Percentiles rank a stretch among this genome's conserved stretches.
Evolutionary conservation across 352 stramenopile species (phyloP).

Genomic region (Phytophthora idaei): DNA sequence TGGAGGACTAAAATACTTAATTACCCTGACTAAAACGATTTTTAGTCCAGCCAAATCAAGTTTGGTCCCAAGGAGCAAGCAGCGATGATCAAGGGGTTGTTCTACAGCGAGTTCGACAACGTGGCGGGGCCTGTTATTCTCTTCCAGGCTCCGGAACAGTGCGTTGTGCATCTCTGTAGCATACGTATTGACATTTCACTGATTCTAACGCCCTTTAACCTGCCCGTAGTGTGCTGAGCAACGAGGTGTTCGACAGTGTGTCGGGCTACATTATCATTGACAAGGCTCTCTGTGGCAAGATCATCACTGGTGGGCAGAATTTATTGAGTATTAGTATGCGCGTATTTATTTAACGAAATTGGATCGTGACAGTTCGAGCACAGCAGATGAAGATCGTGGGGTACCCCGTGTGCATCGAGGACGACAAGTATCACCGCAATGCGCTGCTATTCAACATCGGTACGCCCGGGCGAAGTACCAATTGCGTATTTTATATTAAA

Average conservation of each 20-base stretch:
- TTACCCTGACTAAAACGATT: not conserved
- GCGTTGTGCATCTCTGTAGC: conserved; percentile 12
- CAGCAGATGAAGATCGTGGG: conserved; percentile 87
- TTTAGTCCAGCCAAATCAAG: not conserved
- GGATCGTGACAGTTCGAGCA: conserved; percentile 50
- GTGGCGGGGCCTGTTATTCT: conserved; percentile 89
- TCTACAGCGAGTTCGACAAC: conserved; percentile 95
- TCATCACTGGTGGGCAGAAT: conserved; percentile 63
- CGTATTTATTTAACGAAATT: conserved; percentile 2
- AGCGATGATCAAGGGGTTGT: conserved; percentile 83
- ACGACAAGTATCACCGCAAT: conserved; percentile 91
- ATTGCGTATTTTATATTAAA: not conserved
- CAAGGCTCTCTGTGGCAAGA: conserved; percentile 87
- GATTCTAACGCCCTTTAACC: not conserved
- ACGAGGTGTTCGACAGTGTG: conserved; percentile 85
- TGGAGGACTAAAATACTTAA: too few species aligned
- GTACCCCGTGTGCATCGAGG: conserved; percentile 88
- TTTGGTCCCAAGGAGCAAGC: too few species aligned
- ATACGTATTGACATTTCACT: not conserved
- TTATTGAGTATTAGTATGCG: not conserved
- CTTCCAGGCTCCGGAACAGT: conserved; percentile 87
- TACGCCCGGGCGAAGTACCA: not conserved
- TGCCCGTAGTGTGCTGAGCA: conserved; percentile 70
- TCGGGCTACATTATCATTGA: conserved; percentile 91
- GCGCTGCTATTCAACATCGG: conserved; percentile 90